Evolutionary conservation across 495 filamentous ascomycete species (phyloP), one percentile per base, ranked within the genome.

Genomic region (Aspergillus taichungensis): DNA sequence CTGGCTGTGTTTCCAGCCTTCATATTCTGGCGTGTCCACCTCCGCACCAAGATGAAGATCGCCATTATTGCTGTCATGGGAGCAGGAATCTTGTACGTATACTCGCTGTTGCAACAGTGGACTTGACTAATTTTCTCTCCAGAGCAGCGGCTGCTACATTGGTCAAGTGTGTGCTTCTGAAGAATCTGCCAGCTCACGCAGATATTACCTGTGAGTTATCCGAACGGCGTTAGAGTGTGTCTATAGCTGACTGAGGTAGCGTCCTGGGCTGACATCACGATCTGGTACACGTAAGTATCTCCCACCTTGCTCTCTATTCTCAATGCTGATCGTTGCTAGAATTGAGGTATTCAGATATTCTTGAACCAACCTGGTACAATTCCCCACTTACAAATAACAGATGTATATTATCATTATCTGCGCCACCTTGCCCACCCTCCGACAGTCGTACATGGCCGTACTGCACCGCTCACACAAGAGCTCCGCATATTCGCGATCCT

Each of bases 391-490:
- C 18, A 24, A 38, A 38, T 3, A 8, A n/a, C 28, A 50, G 42
- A 50, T 50, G 47, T 50, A 50, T 24, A 37, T 50, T 8, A 45
- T 50, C 14, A 50, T 50, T 12, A 41, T 50, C 31, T 50, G 47
- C 18, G 47, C 47, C 3, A 45, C 42, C n/a, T 13, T 50, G 3
- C 47, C 47, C 4, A 50, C 47, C 31, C 47, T 45, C 6, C 47
- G 35, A 5, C 42, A 42, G 24, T 40, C 42, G 3, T 50, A 50
- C 41, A n/a, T 13, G 9, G 18, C 41, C 3, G 13, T 50, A 3
- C 12, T 45, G 7, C 42, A 34, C 4, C 30, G 34, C 3, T 14
- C 30, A 13, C 37, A 36, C 33, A 33, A 45, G 35, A 3, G 14
- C 18, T 30, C 30, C 18, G 27, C 41, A 6, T 24, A 24, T 9